Percentiles rank a stretch among this genome's conserved stretches.
Evolutionary conservation across 495 filamentous ascomycete species (phyloP).

Genomic region (Aspergillus avenaceus): DNA sequence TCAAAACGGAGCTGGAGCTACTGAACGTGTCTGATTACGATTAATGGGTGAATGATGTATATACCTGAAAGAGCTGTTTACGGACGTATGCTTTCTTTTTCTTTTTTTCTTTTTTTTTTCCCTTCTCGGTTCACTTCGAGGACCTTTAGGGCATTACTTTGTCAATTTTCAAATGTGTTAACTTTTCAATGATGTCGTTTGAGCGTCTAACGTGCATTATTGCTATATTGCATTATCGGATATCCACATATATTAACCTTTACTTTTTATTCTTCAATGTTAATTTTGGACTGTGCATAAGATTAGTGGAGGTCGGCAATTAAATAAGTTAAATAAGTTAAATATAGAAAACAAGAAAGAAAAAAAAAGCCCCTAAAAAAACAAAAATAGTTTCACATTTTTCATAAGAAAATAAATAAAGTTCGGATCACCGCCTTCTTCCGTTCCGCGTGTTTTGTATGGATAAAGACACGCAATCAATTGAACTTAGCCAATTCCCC

Average conservation of each 20-base stretch:
- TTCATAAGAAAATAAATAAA: not conserved
- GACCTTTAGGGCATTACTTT: not conserved
- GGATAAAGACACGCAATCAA: constrained; percentile 24
- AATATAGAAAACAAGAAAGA: not conserved
- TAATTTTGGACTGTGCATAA: not conserved
- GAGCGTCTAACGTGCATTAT: not conserved
- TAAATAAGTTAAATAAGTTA: not conserved
- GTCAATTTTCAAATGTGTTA: not conserved
- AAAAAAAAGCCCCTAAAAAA: not conserved
- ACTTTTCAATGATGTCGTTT: not conserved
- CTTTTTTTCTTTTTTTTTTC: not conserved
- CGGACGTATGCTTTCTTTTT: not conserved
- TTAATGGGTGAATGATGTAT: constrained; percentile 13
- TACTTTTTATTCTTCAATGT: not conserved
- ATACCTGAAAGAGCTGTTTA: too few species aligned
- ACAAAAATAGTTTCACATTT: not conserved
- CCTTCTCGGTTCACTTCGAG: not conserved
- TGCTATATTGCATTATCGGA: constrained; percentile 6
- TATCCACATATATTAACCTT: constrained; percentile 5
- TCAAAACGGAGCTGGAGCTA: constrained; percentile 75
- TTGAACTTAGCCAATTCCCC: constrained; percentile 1
- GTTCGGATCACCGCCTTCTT: constrained; percentile 15
- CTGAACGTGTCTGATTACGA: constrained; percentile 73
- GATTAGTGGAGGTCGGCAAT: not conserved
- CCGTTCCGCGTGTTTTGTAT: constrained; percentile 16